These are phyloP conservation scores for Arthrinium phaeospermum DNA, from an alignment of 2,329 filamentous ascomycete genomes.

Conservation along the genomic window DNA sequence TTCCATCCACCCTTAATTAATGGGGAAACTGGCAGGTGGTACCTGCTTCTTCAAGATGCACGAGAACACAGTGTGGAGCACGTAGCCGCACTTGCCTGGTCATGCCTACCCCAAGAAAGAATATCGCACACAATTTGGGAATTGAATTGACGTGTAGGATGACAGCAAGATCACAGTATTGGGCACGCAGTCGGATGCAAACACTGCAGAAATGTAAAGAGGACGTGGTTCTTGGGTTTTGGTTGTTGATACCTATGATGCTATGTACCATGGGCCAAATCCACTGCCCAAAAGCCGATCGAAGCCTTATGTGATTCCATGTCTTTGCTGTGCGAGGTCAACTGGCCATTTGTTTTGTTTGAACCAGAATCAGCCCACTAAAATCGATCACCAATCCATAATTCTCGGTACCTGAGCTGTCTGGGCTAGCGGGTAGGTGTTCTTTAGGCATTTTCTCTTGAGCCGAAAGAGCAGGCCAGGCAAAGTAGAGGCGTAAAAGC, in stretches of 20 bases:
- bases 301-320: neutral
- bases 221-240: neutral
- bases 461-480: neutral
- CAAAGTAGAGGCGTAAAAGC: neutral
- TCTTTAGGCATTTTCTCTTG: neutral
- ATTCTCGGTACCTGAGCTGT: constrained; percentile 13
- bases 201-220: neutral
- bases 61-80: neutral
- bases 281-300: neutral
- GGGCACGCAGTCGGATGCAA: neutral
- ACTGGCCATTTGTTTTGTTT: constrained; percentile 9
- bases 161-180: neutral
- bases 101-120: constrained; percentile 3
- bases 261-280: neutral
- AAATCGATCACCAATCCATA: constrained; percentile 4
- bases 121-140: constrained; percentile 4
- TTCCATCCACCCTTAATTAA: no score
- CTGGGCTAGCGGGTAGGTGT: neutral
- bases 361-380: constrained; percentile 2
- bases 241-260: neutral
- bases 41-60: neutral
- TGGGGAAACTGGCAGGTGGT: neutral
- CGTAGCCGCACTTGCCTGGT: neutral
- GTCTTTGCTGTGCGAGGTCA: constrained; percentile 9
- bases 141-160: neutral